Evolutionary conservation across 2,329 filamentous ascomycete genomes (phyloP).

Genomic region (Diaporthe ampelina): DNA sequence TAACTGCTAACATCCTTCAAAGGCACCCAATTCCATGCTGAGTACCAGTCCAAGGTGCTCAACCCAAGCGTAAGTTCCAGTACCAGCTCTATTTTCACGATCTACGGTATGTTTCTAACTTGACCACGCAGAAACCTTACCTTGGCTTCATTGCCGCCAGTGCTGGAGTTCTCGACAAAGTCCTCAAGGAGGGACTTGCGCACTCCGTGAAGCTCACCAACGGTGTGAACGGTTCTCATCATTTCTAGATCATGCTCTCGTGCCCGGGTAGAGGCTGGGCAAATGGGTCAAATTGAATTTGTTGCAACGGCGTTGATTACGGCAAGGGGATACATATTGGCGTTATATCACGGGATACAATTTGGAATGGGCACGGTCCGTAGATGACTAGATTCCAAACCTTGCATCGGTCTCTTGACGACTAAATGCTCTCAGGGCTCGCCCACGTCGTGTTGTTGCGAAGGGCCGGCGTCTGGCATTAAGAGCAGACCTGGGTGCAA

Average conservation of each 20-base stretch:
- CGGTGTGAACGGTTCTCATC: slow-evolving; percentile 37
- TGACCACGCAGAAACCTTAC: slow-evolving; percentile 64
- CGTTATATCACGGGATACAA: slow-evolving; percentile 15
- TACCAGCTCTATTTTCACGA: slow-evolving; percentile 6
- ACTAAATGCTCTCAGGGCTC: neutral
- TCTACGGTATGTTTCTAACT: slow-evolving; percentile 42
- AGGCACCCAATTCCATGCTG: slow-evolving; percentile 43
- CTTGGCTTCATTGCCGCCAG: slow-evolving; percentile 88
- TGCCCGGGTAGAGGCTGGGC: neutral
- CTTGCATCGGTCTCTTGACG: slow-evolving; percentile 14
- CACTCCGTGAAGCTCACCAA: slow-evolving; percentile 40
- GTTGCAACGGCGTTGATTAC: slow-evolving; percentile 10
- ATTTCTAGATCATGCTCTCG: slow-evolving; percentile 31
- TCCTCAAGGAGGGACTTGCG: slow-evolving; percentile 49
- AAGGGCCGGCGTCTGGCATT: neutral
- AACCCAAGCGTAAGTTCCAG: slow-evolving; percentile 40
- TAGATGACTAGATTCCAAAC: slow-evolving; percentile 25
- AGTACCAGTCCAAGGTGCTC: slow-evolving; percentile 43
- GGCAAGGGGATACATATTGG: slow-evolving; percentile 10
- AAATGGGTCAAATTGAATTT: neutral
- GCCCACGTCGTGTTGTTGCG: neutral
- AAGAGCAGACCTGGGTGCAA: neutral
- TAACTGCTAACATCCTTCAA: slow-evolving; percentile 16
- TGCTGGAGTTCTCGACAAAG: slow-evolving; percentile 72
- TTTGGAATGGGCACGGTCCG: slow-evolving; percentile 22